phyloP scores from a whole-genome alignment of 352 stramenopile genomes.

The Blastocystis sp. region DNA sequence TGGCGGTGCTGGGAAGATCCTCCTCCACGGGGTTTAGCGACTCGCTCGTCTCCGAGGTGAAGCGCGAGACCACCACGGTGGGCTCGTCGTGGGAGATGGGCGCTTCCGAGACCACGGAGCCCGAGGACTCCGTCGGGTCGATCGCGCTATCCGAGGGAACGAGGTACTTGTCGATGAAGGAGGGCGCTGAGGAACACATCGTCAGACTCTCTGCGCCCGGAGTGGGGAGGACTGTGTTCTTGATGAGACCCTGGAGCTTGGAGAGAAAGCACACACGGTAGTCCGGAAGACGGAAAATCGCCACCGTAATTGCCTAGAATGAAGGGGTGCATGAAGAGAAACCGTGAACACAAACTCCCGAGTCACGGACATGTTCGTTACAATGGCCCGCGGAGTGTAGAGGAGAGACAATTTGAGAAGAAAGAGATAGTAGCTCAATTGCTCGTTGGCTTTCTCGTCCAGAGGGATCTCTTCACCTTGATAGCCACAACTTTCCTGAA shows the following conservation, averaged over 20 bases:
- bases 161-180: conserved; percentile 48
- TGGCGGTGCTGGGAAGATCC: background rate
- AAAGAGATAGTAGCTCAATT: conserved; percentile 41
- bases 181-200: background rate
- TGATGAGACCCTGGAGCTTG: conserved; percentile 17
- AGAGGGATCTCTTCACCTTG: background rate
- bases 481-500: conserved; percentile 30
- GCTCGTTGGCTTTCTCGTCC: background rate
- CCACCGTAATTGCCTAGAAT: background rate
- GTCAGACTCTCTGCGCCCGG: background rate
- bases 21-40: background rate
- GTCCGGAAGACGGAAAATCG: conserved; percentile 19
- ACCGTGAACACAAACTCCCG: conserved; percentile 37
- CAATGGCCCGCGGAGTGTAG: conserved; percentile 33
- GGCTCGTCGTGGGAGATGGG: background rate
- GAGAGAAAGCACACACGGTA: conserved; percentile 45
- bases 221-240: background rate
- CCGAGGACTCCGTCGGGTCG: no score
- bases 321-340: background rate
- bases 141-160: no score
- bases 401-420: conserved; percentile 51
- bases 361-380: background rate
- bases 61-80: background rate
- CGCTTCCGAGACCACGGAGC: no score
- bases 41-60: background rate